Evolutionary conservation across 2,329 filamentous ascomycete species (phyloP).

Genomic region (Fusarium bactridioides): DNA sequence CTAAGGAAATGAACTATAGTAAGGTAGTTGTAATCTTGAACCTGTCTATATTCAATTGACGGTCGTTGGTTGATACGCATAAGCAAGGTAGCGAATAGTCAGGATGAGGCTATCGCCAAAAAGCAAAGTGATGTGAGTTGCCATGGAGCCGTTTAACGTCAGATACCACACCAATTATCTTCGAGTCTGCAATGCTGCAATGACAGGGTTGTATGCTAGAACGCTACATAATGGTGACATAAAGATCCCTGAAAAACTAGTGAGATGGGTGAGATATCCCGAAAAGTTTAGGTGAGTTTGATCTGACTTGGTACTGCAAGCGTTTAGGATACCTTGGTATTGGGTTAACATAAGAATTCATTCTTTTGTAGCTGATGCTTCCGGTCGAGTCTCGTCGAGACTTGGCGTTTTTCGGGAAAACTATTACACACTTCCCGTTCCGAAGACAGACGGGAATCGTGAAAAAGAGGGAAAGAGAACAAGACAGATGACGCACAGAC

Average conservation of each 20-base stretch:
- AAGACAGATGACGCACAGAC: slow-evolving; percentile 22
- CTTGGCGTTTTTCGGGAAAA: slow-evolving; percentile 31
- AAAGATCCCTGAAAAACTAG: slow-evolving; percentile 31
- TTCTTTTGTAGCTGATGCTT: neutral
- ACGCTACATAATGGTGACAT: slow-evolving; percentile 26
- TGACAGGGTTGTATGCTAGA: slow-evolving; percentile 28
- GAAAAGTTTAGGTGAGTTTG: neutral
- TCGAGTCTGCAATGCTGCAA: slow-evolving; percentile 7
- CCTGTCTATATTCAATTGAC: neutral
- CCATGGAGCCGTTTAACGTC: neutral
- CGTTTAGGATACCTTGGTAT: neutral
- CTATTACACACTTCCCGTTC: slow-evolving; percentile 24
- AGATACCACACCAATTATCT: neutral
- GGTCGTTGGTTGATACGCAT: neutral
- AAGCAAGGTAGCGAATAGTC: neutral
- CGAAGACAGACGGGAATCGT: slow-evolving; percentile 6
- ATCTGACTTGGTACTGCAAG: neutral
- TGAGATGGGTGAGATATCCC: slow-evolving; percentile 8
- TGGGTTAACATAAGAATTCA: neutral
- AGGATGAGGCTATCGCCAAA: neutral
- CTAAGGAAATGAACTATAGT: neutral
- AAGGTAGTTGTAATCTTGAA: neutral
- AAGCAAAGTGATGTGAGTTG: neutral
- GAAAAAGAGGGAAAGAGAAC: neutral
- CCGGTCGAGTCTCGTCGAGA: neutral